Evolutionary conservation across 257 asterid genomes (phyloP).

Genomic region (Petunia axillaris): DNA sequence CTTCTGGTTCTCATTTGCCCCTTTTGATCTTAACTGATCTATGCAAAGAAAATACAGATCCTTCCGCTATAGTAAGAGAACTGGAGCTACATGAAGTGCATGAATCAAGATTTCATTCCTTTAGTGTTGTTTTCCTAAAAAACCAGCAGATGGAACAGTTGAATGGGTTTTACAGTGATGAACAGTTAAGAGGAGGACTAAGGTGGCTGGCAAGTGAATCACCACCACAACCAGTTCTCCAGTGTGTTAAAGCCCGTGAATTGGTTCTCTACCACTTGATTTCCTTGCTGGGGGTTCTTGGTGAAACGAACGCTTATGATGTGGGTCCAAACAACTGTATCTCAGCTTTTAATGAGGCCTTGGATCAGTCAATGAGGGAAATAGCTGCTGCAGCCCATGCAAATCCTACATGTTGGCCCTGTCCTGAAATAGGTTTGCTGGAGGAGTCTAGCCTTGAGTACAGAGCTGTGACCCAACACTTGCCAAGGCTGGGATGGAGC

Average conservation of each 20-base stretch:
- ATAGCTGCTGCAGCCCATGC: slow-evolving; percentile 61
- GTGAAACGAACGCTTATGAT: slow-evolving; percentile 36
- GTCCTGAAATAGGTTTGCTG: slow-evolving; percentile 81
- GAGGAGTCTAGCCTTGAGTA: slow-evolving; percentile 51
- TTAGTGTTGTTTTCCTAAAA: slow-evolving; percentile 56
- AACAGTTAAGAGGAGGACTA: slow-evolving; percentile 67
- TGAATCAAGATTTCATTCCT: slow-evolving; percentile 46
- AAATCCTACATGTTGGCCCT: slow-evolving; percentile 83
- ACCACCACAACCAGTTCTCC: slow-evolving; percentile 60
- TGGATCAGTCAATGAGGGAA: slow-evolving; percentile 60
- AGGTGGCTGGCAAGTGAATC: slow-evolving; percentile 88
- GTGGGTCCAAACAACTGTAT: slow-evolving; percentile 67
- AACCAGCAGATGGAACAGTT: slow-evolving; percentile 39
- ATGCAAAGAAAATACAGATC: slow-evolving; percentile 43
- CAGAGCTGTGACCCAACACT: slow-evolving; percentile 46
- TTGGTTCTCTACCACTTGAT: slow-evolving; percentile 65
- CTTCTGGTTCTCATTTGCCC: slow-evolving; percentile 72
- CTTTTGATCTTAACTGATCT: slow-evolving; percentile 68
- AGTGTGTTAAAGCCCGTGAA: slow-evolving; percentile 64
- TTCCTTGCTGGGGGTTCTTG: slow-evolving; percentile 48
- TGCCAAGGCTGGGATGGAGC: slow-evolving; percentile 88
- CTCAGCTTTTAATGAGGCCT: slow-evolving; percentile 66
- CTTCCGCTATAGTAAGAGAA: slow-evolving; percentile 49
- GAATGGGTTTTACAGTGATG: slow-evolving; percentile 67
- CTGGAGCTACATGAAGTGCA: slow-evolving; percentile 62